These are phyloP conservation scores for Penicillium vulpinum DNA, from an alignment of 2,329 filamentous ascomycete species.

Conservation along the genomic window DNA sequence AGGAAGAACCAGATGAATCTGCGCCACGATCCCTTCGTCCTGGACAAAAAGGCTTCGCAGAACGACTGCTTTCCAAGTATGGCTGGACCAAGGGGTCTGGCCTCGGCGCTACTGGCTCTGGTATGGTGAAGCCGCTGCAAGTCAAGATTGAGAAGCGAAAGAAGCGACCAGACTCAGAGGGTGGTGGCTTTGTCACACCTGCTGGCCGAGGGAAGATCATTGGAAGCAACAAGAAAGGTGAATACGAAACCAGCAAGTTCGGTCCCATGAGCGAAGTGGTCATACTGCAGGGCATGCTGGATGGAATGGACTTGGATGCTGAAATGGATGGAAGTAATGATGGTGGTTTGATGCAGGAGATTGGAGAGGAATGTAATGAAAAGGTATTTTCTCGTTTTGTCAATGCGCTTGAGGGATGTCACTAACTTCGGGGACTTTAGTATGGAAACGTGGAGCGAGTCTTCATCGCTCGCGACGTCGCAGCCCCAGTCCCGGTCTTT, in stretches of 20 bases:
- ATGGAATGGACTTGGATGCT: slow-evolving; percentile 75
- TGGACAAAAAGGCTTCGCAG: slow-evolving; percentile 80
- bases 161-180: slow-evolving; percentile 74
- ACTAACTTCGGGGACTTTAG: slow-evolving; percentile 41
- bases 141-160: slow-evolving; percentile 85
- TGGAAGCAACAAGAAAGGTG: slow-evolving; percentile 64
- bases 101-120: slow-evolving; percentile 76
- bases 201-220: slow-evolving; percentile 75
- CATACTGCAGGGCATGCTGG: slow-evolving; percentile 79
- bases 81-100: slow-evolving; percentile 89
- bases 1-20: slow-evolving; percentile 38
- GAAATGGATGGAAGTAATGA: slow-evolving; percentile 68
- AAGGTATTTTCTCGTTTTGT: slow-evolving; percentile 56
- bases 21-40: slow-evolving; percentile 64
- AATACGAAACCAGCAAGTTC: slow-evolving; percentile 56
- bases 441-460: slow-evolving; percentile 82
- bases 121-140: slow-evolving; percentile 80
- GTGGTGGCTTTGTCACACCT: slow-evolving; percentile 72
- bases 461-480: slow-evolving; percentile 65
- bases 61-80: slow-evolving; percentile 88
- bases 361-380: slow-evolving; percentile 87
- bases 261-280: slow-evolving; percentile 79
- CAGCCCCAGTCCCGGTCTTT: slow-evolving; percentile 67
- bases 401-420: not conserved
- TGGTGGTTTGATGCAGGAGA: slow-evolving; percentile 78